Evolutionary conservation across 129 eudicot genomes (phyloP), one percentile per base, ranked within the genome.

Genomic region (Centella asiatica): DNA sequence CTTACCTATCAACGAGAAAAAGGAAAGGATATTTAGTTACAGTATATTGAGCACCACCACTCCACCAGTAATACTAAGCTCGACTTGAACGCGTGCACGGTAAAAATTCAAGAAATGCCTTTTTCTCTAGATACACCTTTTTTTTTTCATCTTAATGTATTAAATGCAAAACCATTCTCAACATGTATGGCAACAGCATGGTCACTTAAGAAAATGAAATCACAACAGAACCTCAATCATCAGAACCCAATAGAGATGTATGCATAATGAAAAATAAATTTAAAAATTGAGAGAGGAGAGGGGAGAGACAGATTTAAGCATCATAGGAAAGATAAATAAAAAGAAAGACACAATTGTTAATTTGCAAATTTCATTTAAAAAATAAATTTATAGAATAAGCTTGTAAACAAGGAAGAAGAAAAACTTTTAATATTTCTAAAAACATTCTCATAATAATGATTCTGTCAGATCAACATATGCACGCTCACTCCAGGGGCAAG

Each of bases 381-480:
- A 60, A 17, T 36, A 36, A 39, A 44, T 27, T 67, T 61, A 36
- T 64, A 52, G 18, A 65, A 72, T 66, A 20, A 44, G 52, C 72
- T 70, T 76, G 76, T 70, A 42, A 76, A 64, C 57, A 76, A 75
- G 58, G 72, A 42, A 51, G 42, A 56, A 67, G 36, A 48, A 63
- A 17, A 47, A 60, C 51, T 56, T 58, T 33, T 20, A 32, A 71
- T 62, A 64, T 75, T 46, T 68, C 25, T 57, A 34, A 60, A 61
- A 40, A 44, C n/a, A n/a, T n/a, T 36, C 29, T 77, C 80, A 84
- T 48, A 80, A 62, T 73, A 80, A 74, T 32, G 81, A 62, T 60
- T 77, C 83, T 45, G 83, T 72, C 79, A 76, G 68, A 76, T 74
- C 86, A 77, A 84, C 86, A 76, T 74, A 84, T 20, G 83, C 70